phyloP scores from a whole-genome alignment of 331 rosid genomes.

The Pyrus hybrid region DNA sequence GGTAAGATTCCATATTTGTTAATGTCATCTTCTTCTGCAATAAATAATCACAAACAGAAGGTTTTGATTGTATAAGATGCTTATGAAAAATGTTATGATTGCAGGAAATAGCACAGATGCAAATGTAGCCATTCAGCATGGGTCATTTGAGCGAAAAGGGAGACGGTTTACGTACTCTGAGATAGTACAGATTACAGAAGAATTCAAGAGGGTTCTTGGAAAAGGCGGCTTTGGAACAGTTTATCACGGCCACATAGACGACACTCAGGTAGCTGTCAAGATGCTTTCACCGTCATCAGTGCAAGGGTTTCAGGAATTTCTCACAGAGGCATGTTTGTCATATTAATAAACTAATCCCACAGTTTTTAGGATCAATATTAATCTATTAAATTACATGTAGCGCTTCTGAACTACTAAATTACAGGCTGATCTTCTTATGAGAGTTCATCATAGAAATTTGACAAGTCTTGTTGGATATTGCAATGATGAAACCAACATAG shows the following conservation, averaged over 20 bases:
- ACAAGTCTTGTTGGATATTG: conserved; percentile 37
- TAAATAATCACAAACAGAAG: too few relatives aligned
- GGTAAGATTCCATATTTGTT: background rate
- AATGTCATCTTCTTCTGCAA: too few relatives aligned
- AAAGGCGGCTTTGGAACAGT: conserved; percentile 31
- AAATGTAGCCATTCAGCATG: background rate
- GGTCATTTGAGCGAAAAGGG: too few relatives aligned
- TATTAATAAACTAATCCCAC: background rate
- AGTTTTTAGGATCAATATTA: too few relatives aligned
- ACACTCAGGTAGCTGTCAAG: conserved; percentile 27
- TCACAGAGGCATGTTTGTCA: conserved; percentile 20
- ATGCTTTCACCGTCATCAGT: conserved; percentile 15
- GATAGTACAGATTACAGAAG: conserved; percentile 1
- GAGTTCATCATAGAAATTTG: conserved; percentile 35
- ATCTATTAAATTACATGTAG: too few relatives aligned
- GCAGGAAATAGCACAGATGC: background rate
- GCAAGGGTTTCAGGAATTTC: conserved; percentile 21
- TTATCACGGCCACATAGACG: conserved; percentile 9
- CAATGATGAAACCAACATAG: conserved; percentile 30
- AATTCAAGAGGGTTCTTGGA: conserved; percentile 3
- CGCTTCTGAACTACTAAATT: background rate
- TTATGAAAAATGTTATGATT: too few relatives aligned
- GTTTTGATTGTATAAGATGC: too few relatives aligned
- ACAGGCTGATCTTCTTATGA: conserved; percentile 30
- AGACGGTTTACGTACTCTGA: background rate